Evolutionary conservation across 75 land plant species (phyloP), one percentile per base, ranked within the genome.

Genomic region (Sequoia sempervirens): DNA sequence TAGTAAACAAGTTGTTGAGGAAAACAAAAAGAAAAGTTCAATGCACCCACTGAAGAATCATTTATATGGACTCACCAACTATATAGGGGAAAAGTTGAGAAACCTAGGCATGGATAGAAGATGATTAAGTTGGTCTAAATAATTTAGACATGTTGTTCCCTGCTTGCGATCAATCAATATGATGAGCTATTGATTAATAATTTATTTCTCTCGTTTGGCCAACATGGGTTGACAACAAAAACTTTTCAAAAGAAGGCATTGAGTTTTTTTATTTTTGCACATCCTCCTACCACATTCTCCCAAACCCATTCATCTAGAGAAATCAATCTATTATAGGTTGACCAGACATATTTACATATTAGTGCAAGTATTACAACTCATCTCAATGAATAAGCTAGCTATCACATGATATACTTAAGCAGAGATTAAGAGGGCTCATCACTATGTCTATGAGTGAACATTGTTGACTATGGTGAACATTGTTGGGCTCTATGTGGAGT

Each of bases 401-500:
- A 69, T 69, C 73, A 69, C 73, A 69, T 69, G 73, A 32, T 30
- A 37, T 69, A 69, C 73, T 69, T 32, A 32, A 32, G 73, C 1
- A 32, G 32, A 9, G 73, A 30, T 30, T 69, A 15, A 69, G 66
- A 61, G 26, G 26, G 6, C 66, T 61, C 66, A 61, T 61, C n/a
- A 20, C n/a, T 61, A n/a, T n/a, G n/a, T n/a, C n/a, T n/a, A n/a
- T n/a, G n/a, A n/a, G n/a, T n/a, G n/a, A n/a, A n/a, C n/a, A n/a
- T 68, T 92, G 76, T 85, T 91, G 9, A 72, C 47, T 41, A 84
- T 89, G 89, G 88, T 84, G 40, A 87, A 87, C 73, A 84, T 92
- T 43, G 92, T 87, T 43, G 89, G 93, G 38, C 84, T 92, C 18
- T 85, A 92, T 84, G 83, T 92, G 80, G 81, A 87, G 76, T 68